These are phyloP conservation scores for Dalbergia cultrata DNA, from an alignment of 306 rosid species.

Conservation along the genomic window DNA sequence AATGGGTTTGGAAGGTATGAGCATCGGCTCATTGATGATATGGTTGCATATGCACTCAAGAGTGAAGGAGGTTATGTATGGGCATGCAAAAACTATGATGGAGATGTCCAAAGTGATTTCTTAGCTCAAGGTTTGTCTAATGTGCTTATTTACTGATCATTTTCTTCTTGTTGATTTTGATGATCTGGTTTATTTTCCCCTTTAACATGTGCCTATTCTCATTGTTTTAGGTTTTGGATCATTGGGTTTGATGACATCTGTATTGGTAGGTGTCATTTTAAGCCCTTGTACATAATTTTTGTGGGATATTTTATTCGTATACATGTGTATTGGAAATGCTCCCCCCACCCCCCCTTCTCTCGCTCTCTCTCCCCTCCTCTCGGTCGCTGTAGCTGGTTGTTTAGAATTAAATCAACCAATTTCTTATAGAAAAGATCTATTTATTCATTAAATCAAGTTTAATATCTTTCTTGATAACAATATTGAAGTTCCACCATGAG, in stretches of 20 bases:
- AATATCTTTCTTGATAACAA: slow-evolving; percentile 8
- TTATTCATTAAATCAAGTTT: slow-evolving; percentile 5
- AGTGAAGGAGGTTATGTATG: slow-evolving; percentile 99
- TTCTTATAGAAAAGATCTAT: not conserved
- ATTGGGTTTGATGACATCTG: slow-evolving; percentile 99
- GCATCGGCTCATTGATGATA: slow-evolving; percentile 98
- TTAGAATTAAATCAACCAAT: slow-evolving; percentile 26
- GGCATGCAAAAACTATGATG: slow-evolving; percentile 99
- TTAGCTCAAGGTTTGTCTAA: slow-evolving; percentile 89
- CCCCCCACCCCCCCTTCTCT: not conserved
- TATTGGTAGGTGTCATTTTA: slow-evolving; percentile 68
- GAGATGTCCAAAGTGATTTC: slow-evolving; percentile 98
- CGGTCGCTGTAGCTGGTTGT: not conserved
- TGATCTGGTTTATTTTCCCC: not conserved
- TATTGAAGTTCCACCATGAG: not conserved
- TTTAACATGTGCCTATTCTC: slow-evolving; percentile 45
- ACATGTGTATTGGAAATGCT: slow-evolving; percentile 14
- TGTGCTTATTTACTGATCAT: slow-evolving; percentile 15
- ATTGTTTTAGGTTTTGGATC: slow-evolving; percentile 88
- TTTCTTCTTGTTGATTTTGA: slow-evolving; percentile 35
- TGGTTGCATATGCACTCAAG: slow-evolving; percentile 98
- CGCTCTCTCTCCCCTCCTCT: not conserved
- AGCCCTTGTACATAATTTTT: slow-evolving; percentile 15
- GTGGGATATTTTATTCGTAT: not conserved
- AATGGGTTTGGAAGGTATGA: slow-evolving; percentile 78